These are phyloP conservation scores for Xylariaceae sp. DNA, from an alignment of 2,329 filamentous ascomycete genomes.

Conservation along the genomic window DNA sequence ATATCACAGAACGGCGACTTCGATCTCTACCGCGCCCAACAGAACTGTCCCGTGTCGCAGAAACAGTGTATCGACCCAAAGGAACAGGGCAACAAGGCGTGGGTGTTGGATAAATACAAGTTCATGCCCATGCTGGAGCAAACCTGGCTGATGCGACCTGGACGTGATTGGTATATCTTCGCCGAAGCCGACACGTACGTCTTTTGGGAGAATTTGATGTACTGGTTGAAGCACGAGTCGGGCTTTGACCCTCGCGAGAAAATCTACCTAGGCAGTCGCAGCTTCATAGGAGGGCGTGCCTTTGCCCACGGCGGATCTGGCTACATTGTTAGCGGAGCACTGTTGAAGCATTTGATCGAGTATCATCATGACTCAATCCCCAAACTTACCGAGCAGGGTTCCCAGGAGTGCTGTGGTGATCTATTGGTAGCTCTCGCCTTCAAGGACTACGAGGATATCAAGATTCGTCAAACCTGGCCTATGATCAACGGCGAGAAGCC, in stretches of 20 bases:
- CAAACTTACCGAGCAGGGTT: conserved; percentile 44
- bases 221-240: conserved; percentile 42
- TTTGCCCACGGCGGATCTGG: conserved; percentile 58
- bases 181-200: conserved; percentile 57
- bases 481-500: conserved; percentile 56
- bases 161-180: conserved; percentile 56
- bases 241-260: conserved; percentile 40
- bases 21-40: conserved; percentile 42
- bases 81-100: conserved; percentile 35
- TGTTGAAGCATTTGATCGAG: conserved; percentile 46
- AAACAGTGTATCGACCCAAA: conserved; percentile 39
- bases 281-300: conserved; percentile 40
- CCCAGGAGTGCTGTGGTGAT: conserved; percentile 49
- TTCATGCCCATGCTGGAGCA: conserved; percentile 56
- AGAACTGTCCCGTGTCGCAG: conserved; percentile 43
- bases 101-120: conserved; percentile 60
- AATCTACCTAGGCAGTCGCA: conserved; percentile 49
- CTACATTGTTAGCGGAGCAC: conserved; percentile 50
- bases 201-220: conserved; percentile 50
- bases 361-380: conserved; percentile 40
- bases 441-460: conserved; percentile 40
- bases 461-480: conserved; percentile 43
- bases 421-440: conserved; percentile 47
- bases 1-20: conserved; percentile 41
- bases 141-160: conserved; percentile 50